Base-by-base conservation (phyloP, 805 yeast species). In the Pichia gijzeniarum region DNA sequence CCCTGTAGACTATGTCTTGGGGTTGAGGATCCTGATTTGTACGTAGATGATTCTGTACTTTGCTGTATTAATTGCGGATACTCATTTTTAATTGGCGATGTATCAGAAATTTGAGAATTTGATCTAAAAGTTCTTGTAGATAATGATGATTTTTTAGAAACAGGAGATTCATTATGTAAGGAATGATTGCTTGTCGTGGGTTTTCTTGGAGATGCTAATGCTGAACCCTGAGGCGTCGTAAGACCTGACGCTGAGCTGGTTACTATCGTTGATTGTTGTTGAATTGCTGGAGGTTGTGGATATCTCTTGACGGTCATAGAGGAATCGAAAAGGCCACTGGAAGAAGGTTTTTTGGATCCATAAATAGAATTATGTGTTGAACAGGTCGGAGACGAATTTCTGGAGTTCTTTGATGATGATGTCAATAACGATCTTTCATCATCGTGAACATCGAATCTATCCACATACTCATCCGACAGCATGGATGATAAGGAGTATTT, bases 121-220 rank as follows among this genome's bases (percentile, higher is more conserved):
- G 65, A 62, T 35, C 68, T 49, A 47, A 63, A 63, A 3, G 65
- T 63, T 47, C 68, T 48, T 33, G 55, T 59, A 17, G 62, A 53
- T 63, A 63, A 57, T 8, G 64, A 62, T 9, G 63, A 61, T 32
- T 59, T 43, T 36, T 59, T 61, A 16, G 63, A 58, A 12, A 48
- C 54, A n/a, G 65, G 60, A 6, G 64, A 54, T 14, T 45, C 55
- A 27, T 35, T 40, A 39, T 32, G 43, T 31, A 38, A 45, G 32
- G 40, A 38, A 28, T 39, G 33, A 12, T 27, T 41, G 28, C 45
- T 42, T 6, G 35, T 20, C 13, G 38, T 32, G 19, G 45, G 19
- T 10, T 43, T 45, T 33, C 52, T 44, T 14, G 56, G 52, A 1
- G 51, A 48, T 21, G 49, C 22, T 5, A 40, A 16, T 7, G 38